Evolutionary conservation across 148 eudicot genomes (phyloP), one percentile per base, ranked within the genome.

Genomic region (Drosera capensis): DNA sequence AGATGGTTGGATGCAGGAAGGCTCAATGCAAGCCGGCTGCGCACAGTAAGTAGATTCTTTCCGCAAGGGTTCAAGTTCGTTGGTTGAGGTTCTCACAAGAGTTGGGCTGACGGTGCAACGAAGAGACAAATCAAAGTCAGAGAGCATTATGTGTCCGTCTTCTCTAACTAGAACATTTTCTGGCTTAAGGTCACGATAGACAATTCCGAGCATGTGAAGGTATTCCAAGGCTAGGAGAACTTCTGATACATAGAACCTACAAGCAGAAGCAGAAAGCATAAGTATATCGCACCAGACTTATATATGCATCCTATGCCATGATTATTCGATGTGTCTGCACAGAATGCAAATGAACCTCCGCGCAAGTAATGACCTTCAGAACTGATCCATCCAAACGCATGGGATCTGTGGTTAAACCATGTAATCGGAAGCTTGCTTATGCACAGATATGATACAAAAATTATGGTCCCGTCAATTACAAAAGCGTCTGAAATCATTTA

Each of bases 131-230:
- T 80, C 88, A 48, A 79, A 79, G 52, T 80, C 88, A 8, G 82
- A 72, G 15, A 80, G 79, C 88, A 80, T 80, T 45, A 80, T 75
- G 48, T 80, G 90, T 20, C 83, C 90, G 28, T 80, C 83, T 35
- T 80, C 83, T 57, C 90, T 65, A 25, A 80, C 83, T 16, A 77
- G 73, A 24, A 80, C 78, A 19, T 80, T 80, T 53, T 80, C 88
- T 1, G 88, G 88, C 58, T 76, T 76, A 2, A 80, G 73, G 51
- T 76, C 88, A 40, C 83, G 77, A 40, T 76, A 73, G 14, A 76
- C 75, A 4, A 76, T 75, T 20, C 88, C 88, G 35, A 80, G 79
- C 88, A 80, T 80, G 71, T 80, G 88, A 21, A 80, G 77, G 57
- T 80, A 80, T 57, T 80, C 88, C 51, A 80, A 43, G 11, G 88